Base-by-base conservation (phyloP, 2,329 filamentous ascomycete species). In the Hypoxylon sp. region DNA sequence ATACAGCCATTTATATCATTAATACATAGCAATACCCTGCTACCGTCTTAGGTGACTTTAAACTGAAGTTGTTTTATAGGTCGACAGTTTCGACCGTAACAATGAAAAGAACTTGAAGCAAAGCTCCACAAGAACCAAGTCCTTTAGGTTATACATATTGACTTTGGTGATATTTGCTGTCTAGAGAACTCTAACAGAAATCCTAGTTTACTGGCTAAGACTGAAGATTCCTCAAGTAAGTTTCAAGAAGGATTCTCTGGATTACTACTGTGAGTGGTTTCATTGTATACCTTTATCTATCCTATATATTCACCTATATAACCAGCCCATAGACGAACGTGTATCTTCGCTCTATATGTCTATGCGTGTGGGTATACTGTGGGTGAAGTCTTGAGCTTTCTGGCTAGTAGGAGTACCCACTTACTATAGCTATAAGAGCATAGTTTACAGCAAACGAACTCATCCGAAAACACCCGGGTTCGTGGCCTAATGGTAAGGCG, bases 401-500 rank as follows among this genome's bases (percentile, higher is more conserved):
- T 11, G 10, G 19, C 39, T 44, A 44, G 17, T 44, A 9, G 8
- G 22, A 13, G 57, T 51, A 60, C 4, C 57, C 57, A 60, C 57
- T 19, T 14, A 13, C 31, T 47, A 54, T 26, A 50, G 33, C 44
- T 10, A 59, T 59, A 59, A 37, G 4, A 22, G 29, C n/a, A 22
- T 46, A 58, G 29, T 46, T 58, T 48, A 58, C 29, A 13, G 19
- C 19, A 10, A 35, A 48, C 37, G 24, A 35, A 35, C 33, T 57
- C 53, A 31, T 42, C 54, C 8, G 33, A 31, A 10, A 47, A 19
- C n/a, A 31, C 14, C 17, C 19, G 68, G 68, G 68, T 48, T 70
- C 65, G 67, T 70, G 68, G 68, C 65, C 65, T 70, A 70, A 70
- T 70, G 68, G 65, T 70, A 70, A 70, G 68, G 68, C 68, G 68